A percentile compares a stretch with the other conserved stretches of the same genome.
phyloP scores from a whole-genome alignment of 805 yeast genomes.

The Zygotorulaspora danielsina region DNA sequence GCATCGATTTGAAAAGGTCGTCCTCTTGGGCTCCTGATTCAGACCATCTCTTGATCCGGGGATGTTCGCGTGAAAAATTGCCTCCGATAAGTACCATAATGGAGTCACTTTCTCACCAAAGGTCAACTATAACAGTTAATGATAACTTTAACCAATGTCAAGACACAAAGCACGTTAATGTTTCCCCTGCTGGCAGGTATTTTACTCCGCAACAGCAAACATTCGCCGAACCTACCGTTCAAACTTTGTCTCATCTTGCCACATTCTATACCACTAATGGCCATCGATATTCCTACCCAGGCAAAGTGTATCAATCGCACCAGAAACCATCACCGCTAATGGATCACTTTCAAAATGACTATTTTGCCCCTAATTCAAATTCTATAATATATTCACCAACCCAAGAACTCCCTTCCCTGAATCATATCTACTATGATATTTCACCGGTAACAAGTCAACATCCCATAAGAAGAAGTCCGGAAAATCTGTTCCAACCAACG shows the following conservation, averaged over 20 bases:
- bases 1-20: conserved; percentile 1
- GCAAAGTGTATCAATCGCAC: conserved; percentile 10
- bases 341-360: not conserved
- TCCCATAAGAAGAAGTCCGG: not conserved
- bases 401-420: conserved; percentile 1
- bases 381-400: not conserved
- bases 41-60: conserved; percentile 3
- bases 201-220: conserved; percentile 3
- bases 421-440: not conserved
- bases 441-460: not conserved
- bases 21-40: conserved; percentile 10
- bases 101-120: conserved; percentile 10
- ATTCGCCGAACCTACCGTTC: conserved; percentile 20
- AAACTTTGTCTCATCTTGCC: conserved; percentile 25
- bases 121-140: conserved; percentile 4
- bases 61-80: conserved; percentile 8
- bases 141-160: not conserved
- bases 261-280: conserved; percentile 28
- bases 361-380: conserved; percentile 2
- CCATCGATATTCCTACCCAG: conserved; percentile 27
- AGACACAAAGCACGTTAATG: not conserved
- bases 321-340: conserved; percentile 3
- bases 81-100: conserved; percentile 21
- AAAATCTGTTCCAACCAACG: not conserved
- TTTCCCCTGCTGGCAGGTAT: not conserved